Percentiles rank a stretch among this genome's conserved stretches.
phyloP scores from a whole-genome alignment of 257 asterid genomes.

The Lycium ferocissimum region DNA sequence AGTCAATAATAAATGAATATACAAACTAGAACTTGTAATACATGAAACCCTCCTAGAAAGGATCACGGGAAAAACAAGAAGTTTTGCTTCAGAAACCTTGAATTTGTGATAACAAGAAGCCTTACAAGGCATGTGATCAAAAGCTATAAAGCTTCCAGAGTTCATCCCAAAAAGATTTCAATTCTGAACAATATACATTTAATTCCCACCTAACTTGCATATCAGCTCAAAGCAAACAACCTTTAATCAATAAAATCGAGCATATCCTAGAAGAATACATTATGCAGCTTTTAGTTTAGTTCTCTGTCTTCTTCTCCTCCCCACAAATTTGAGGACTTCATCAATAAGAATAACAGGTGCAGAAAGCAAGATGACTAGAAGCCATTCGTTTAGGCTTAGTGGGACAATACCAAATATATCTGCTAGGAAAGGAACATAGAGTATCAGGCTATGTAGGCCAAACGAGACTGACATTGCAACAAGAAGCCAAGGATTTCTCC shows the following conservation, averaged over 20 bases:
- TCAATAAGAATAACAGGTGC: slow-evolving; percentile 75
- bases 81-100: slow-evolving; percentile 20
- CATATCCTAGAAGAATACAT: slow-evolving; percentile 4
- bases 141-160: not conserved
- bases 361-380: slow-evolving; percentile 64
- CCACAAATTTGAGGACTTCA: slow-evolving; percentile 73
- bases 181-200: slow-evolving; percentile 22
- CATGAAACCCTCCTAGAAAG: slow-evolving; percentile 28
- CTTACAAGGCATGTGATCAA: not conserved
- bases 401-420: slow-evolving; percentile 78
- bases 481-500: slow-evolving; percentile 90
- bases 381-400: slow-evolving; percentile 67
- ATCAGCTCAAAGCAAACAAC: slow-evolving; percentile 3
- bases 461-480: slow-evolving; percentile 76
- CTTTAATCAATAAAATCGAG: not conserved
- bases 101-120: not conserved
- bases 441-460: slow-evolving; percentile 68
- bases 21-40: slow-evolving; percentile 14
- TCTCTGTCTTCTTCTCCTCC: slow-evolving; percentile 55
- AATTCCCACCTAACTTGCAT: not conserved
- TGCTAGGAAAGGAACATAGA: slow-evolving; percentile 72
- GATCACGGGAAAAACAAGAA: not conserved
- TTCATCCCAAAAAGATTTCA: slow-evolving; percentile 6
- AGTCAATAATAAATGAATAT: slow-evolving; percentile 1
- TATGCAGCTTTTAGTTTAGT: slow-evolving; percentile 55